Base-by-base conservation (phyloP, 225 moss, liverwort and hornwort genomes). In the Ulota crispa region DNA sequence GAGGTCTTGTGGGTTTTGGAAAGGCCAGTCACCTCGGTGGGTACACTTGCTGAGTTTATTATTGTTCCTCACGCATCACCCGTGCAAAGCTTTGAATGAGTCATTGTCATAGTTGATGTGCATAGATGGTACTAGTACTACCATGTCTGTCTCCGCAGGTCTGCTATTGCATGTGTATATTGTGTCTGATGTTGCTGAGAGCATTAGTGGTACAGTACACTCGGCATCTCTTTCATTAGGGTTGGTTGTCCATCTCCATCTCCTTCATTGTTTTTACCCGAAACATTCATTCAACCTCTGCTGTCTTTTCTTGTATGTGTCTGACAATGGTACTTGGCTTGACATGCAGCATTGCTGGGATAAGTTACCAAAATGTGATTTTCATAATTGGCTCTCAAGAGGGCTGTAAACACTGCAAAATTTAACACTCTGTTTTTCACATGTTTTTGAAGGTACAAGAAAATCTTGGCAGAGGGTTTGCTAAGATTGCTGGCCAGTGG, bases 231-330 rank as follows among this genome's bases (percentile, higher is more conserved):
- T 45, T 50, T 66, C 75, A 28, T 15, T 20, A n/a, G 20, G 64
- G 20, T 64, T 37, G 75, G 64, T 57, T 24, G 75, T 41, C 15
- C 41, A 8, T 68, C 68, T 20, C 66, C 72, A 24, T 77, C 66
- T 13, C 77, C 77, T 67, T 78, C 8, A 52, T 82, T 45, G 34
- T 20, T 62, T 32, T 26, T 41, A 0, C 36, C 69, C 3, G 27
- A 66, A 77, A 73, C 71, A 77, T 53, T 60, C 67, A 67, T n/a
- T n/a, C n/a, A n/a, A n/a, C 23, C 61, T 55, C 55, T 55, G 75
- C 64, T 45, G 45, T 45, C 47, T 6, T 23, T 43, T 36, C 8
- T 23, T 27, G 42, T 26, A 1, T 56, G 45, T 45, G 45, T 45
- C 57, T 63, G 82, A 76, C 42, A 45, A 13, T 14, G 21, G 68